Base-by-base conservation (phyloP, 2,329 filamentous ascomycete species). In the Penicillium rolfsii region DNA sequence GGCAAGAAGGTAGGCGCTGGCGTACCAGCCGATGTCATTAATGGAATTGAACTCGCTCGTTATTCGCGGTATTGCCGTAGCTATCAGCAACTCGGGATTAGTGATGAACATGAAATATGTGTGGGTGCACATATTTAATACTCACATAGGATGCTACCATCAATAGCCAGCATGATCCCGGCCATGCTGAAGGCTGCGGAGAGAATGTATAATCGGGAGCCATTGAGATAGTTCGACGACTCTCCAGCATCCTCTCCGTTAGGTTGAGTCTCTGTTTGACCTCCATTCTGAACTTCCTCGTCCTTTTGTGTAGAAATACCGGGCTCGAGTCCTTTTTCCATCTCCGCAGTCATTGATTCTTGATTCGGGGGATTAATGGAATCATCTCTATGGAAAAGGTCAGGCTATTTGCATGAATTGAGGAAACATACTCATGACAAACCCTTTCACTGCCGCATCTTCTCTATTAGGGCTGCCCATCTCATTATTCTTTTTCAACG, bases 11-110 rank as follows among this genome's bases (percentile, higher is more conserved):
- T 53, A 53, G 19, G 50, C 50, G n/a, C 50, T 53, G 22, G 35
- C 50, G 26, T 53, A 53, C 50, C 50, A 53, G 35, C 50, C 50
- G 36, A 53, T 53, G 26, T 53, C 50, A 16, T 41, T 36, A 16
- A 53, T 28, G 5, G 50, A 53, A n/a, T 53, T 53, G 19, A 53
- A 53, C 12, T 53, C 50, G 36, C 36, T 53, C 22, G 50, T 53
- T n/a, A 53, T 53, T 5, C 50, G 50, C 16, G 50, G 50, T 5
- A 53, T 40, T 24, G 50, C 50, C 35, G 50, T 53, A 38, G 50
- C 50, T 53, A 14, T 35, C 24, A 26, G 22, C 1, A 16, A 38
- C 11, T 16, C 9, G 22, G 16, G 22, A 36, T 38, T 30, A 38
- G 24, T n/a, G 22, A 30, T n/a, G 24, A 41, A 40, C 4, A 28